These are phyloP conservation scores for Rhizopus stolonifer DNA, from an alignment of 371 early-diverging fungal species.

Conservation along the genomic window DNA sequence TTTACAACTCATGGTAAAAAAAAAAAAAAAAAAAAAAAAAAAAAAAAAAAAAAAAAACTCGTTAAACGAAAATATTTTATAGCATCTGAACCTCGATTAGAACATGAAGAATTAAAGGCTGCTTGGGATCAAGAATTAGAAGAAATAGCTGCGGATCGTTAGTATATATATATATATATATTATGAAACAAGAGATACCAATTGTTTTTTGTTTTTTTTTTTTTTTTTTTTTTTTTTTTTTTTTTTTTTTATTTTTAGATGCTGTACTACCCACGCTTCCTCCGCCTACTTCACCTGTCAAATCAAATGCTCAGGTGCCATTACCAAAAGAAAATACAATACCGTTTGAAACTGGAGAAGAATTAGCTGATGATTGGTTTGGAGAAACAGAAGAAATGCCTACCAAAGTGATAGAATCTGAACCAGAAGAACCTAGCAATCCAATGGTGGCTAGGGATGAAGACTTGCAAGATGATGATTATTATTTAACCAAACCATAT, in stretches of 20 bases:
- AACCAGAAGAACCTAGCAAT: conserved; percentile 41
- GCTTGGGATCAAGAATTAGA: conserved; percentile 46
- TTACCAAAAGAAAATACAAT: conserved; percentile 30
- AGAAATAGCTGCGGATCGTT: conserved; percentile 38
- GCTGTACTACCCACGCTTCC: conserved; percentile 31
- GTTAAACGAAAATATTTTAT: conserved; percentile 38
- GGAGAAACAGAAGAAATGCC: conserved; percentile 29
- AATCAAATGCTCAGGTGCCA: conserved; percentile 28
- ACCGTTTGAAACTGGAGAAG: conserved; percentile 43
- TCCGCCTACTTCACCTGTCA: conserved; percentile 44
- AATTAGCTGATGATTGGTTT: conserved; percentile 59
- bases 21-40: conserved; percentile 32
- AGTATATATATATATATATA: conserved; percentile 1
- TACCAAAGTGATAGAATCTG: conserved; percentile 30
- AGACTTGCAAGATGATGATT: conserved; percentile 50
- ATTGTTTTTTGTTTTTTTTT: no score
- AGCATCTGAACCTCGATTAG: conserved; percentile 40
- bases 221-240: no score
- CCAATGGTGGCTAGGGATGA: conserved; percentile 63
- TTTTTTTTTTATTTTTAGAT: no score
- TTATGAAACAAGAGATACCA: no score
- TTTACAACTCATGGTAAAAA: conserved; percentile 55
- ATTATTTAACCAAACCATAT: no score
- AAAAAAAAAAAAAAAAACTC: conserved; percentile 44
- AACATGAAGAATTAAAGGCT: conserved; percentile 35